Evolutionary conservation across 139 green algal species (phyloP).

Genomic region (Coelastrella sp.): DNA sequence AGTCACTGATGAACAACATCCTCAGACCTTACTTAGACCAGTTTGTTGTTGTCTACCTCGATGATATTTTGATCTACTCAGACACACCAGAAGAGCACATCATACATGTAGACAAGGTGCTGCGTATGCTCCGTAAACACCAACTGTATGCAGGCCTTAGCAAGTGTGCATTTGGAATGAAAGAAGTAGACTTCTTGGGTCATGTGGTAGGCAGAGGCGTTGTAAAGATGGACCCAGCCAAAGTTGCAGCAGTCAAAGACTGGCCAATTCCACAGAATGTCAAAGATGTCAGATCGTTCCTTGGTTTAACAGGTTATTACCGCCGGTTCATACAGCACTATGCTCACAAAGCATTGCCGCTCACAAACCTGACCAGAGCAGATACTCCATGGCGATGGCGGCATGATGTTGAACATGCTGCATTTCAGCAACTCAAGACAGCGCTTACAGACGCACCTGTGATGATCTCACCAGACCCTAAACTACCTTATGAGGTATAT

Average conservation of each 20-base stretch:
- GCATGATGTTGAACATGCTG: background rate
- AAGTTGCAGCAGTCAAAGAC: conserved; percentile 38
- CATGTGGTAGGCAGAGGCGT: conserved; percentile 52
- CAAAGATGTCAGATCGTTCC: background rate
- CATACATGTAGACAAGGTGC: conserved; percentile 52
- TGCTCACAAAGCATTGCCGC: too few relatives aligned
- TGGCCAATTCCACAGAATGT: conserved; percentile 46
- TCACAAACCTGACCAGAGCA: conserved; percentile 2
- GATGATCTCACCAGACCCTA: conserved; percentile 33
- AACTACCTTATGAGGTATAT: too few relatives aligned
- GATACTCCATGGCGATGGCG: background rate
- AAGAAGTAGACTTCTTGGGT: conserved; percentile 56
- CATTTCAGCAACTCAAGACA: conserved; percentile 44
- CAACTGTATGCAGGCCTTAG: conserved; percentile 55
- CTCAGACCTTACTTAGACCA: too few relatives aligned
- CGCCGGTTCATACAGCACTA: background rate
- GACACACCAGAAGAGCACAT: conserved; percentile 55
- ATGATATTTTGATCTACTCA: conserved; percentile 64
- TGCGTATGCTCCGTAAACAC: conserved; percentile 53
- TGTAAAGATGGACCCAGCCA: conserved; percentile 48
- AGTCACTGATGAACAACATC: too few relatives aligned
- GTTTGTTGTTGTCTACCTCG: too few relatives aligned
- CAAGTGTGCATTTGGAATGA: conserved; percentile 60
- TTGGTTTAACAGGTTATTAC: background rate
- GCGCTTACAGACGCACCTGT: conserved; percentile 48